phyloP scores from a whole-genome alignment of 2,329 filamentous ascomycete genomes.

The Arthrinium phaeospermum region DNA sequence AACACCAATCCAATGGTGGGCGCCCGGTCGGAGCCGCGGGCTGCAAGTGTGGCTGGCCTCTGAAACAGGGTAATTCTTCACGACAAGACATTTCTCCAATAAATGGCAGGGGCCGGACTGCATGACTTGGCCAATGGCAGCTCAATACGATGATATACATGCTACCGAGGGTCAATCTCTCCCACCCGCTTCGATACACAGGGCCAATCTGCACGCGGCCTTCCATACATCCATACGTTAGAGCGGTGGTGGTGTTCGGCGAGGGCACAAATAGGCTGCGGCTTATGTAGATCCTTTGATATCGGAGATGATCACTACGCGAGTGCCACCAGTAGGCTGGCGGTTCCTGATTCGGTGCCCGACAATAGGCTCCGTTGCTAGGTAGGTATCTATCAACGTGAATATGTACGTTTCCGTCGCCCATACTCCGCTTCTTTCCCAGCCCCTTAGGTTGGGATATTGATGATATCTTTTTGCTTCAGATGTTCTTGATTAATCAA shows the following conservation, averaged over 20 bases:
- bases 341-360: neutral
- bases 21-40: neutral
- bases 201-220: neutral
- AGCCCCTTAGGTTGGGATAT: neutral
- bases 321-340: neutral
- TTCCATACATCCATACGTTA: neutral
- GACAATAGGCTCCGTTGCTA: neutral
- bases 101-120: neutral
- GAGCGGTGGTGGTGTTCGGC: too few relatives aligned
- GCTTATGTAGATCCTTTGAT: neutral
- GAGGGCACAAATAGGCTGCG: neutral
- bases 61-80: constrained; percentile 13
- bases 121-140: constrained; percentile 1
- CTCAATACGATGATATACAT: neutral
- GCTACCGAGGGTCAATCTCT: neutral
- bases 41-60: constrained; percentile 6
- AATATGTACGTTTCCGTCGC: neutral
- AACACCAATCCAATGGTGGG: constrained; percentile 4
- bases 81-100: constrained; percentile 10
- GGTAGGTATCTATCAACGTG: neutral
- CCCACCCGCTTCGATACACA: neutral
- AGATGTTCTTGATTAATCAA: neutral
- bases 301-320: neutral
- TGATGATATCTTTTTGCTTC: neutral
- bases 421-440: neutral